A percentile compares a stretch with the other conserved stretches of the same genome.
Conservation (phyloP, 179 eudicot genomes). For the Spinacia oleracea region DNA sequence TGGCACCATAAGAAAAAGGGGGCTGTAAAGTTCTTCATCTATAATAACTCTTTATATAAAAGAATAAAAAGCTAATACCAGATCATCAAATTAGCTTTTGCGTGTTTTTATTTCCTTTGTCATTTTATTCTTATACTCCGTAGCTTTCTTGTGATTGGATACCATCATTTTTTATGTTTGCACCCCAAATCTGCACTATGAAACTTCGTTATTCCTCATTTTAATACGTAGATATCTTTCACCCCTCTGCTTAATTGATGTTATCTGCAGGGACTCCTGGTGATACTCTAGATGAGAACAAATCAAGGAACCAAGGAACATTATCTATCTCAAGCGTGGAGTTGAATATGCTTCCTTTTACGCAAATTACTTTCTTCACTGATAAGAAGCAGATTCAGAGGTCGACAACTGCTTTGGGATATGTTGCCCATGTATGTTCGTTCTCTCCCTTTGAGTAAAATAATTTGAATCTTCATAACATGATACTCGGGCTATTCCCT, state of each 20-base stretch:
- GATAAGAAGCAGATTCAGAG: slow-evolving; percentile 96
- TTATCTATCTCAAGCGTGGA: slow-evolving; percentile 78
- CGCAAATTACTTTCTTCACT: slow-evolving; percentile 83
- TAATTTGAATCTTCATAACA: no score
- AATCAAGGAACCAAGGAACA: slow-evolving; percentile 55
- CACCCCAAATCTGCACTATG: neutral
- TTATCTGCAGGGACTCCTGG: slow-evolving; percentile 52
- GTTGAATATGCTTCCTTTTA: slow-evolving; percentile 76
- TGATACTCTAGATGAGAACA: slow-evolving; percentile 41
- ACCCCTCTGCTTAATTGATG: neutral
- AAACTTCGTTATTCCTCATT: neutral
- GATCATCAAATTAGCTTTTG: neutral
- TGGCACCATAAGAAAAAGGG: neutral
- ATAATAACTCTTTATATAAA: neutral
- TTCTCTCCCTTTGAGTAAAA: slow-evolving; percentile 22
- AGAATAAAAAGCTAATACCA: neutral
- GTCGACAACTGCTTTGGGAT: slow-evolving; percentile 95
- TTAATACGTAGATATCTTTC: neutral
- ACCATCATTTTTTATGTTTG: neutral
- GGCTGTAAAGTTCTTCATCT: neutral
- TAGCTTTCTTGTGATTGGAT: neutral
- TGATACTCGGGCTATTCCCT: neutral
- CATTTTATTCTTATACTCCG: no score
- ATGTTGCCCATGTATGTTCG: slow-evolving; percentile 83
- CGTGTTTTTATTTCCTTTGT: neutral